phyloP scores from a whole-genome alignment of 2,329 filamentous ascomycete genomes.

The Botrytis sinoallii region DNA sequence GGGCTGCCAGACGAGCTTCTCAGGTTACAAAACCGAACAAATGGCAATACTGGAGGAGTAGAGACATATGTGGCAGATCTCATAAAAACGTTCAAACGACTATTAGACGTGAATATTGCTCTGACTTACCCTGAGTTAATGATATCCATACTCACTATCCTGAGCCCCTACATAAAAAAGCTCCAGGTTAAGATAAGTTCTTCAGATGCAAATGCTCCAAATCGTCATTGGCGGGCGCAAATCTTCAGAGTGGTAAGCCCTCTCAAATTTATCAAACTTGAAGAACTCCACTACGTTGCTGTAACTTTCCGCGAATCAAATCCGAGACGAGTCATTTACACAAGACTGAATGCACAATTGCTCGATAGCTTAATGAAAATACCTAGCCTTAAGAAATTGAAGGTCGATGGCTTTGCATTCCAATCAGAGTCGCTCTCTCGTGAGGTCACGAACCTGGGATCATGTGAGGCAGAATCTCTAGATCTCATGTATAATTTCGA shows the following conservation, averaged over 20 bases:
- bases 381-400: not conserved
- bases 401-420: not conserved
- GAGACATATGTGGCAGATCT: not conserved
- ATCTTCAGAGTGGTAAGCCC: not conserved
- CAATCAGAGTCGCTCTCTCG: fast-evolving
- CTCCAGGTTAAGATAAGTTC: not conserved
- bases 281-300: not conserved
- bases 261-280: not conserved
- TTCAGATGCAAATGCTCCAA: fast-evolving
- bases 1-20: not conserved
- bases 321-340: no score
- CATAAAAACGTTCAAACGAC: not conserved
- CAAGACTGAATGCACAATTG: fast-evolving
- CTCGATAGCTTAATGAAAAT: not conserved
- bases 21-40: no score
- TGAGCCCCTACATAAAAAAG: not conserved
- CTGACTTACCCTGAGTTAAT: not conserved
- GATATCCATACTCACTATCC: not conserved
- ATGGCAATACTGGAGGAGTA: not conserved
- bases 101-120: not conserved
- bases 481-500: not conserved
- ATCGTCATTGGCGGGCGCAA: not conserved
- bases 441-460: fast-evolving
- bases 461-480: not conserved
- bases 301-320: no score